These are phyloP conservation scores for Nepenthes alata DNA, from an alignment of 179 eudicot genomes.

Conservation along the genomic window DNA sequence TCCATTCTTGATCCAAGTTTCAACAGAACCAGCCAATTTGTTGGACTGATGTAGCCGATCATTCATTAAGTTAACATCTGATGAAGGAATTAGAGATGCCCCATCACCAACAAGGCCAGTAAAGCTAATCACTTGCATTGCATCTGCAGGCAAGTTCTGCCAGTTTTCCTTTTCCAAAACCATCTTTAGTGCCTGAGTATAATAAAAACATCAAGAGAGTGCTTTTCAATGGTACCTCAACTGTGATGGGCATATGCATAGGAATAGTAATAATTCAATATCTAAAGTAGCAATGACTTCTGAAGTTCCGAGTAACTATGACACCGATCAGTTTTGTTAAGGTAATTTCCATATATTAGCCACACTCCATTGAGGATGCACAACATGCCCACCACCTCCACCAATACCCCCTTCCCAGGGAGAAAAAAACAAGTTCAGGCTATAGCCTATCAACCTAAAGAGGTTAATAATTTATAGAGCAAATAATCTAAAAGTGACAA, in stretches of 20 bases:
- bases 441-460: no score
- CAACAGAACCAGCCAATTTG: constrained; percentile 32
- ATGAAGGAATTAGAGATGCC: constrained; percentile 59
- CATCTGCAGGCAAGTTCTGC: constrained; percentile 73
- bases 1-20: constrained; percentile 43
- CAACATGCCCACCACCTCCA: no score
- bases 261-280: no score
- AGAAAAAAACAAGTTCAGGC: no score
- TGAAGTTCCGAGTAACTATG: no score
- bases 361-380: no score
- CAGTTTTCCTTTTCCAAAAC: constrained; percentile 89
- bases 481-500: no score
- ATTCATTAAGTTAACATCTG: constrained; percentile 30
- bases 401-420: no score
- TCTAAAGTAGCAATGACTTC: no score
- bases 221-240: background rate
- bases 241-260: background rate
- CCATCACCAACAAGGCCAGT: constrained; percentile 95
- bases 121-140: constrained; percentile 65
- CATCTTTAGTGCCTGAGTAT: constrained; percentile 79
- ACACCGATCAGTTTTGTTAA: no score
- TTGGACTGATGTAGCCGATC: constrained; percentile 22
- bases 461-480: no score
- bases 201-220: constrained; percentile 1
- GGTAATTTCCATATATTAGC: no score